These are phyloP conservation scores for Funneliformis caledonium DNA, from an alignment of 371 early-diverging fungal species.

Conservation along the genomic window DNA sequence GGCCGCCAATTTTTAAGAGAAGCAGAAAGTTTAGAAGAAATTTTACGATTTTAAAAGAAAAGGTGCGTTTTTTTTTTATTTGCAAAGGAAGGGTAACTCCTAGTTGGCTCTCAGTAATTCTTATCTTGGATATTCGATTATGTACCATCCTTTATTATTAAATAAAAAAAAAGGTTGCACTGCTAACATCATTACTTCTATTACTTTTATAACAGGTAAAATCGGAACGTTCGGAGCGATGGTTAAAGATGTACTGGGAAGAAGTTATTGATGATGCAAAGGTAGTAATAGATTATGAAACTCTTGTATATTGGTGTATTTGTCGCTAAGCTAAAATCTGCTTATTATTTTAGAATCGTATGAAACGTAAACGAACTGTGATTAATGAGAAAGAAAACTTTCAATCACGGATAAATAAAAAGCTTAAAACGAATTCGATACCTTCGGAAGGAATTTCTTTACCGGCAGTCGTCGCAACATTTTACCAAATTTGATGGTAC, in stretches of 20 bases:
- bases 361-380: neutral
- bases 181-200: neutral
- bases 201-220: neutral
- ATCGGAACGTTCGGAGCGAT: neutral
- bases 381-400: too few species aligned
- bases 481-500: neutral
- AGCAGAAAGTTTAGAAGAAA: too few species aligned
- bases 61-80: too few species aligned
- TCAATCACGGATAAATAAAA: too few species aligned
- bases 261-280: neutral
- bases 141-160: neutral
- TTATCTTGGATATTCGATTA: neutral
- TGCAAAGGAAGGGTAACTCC: too few species aligned
- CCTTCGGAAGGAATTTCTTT: neutral
- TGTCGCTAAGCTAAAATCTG: too few species aligned
- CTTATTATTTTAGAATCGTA: too few species aligned
- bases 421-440: neutral
- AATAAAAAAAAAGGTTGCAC: neutral
- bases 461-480: neutral
- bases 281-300: too few species aligned
- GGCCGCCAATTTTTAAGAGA: too few species aligned
- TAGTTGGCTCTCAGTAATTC: too few species aligned
- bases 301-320: too few species aligned
- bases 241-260: neutral
- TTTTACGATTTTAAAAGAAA: too few species aligned